Percentiles rank a stretch among this genome's conserved stretches.
phyloP scores from a whole-genome alignment of 2,329 filamentous ascomycete genomes.

The Xylariales sp. region DNA sequence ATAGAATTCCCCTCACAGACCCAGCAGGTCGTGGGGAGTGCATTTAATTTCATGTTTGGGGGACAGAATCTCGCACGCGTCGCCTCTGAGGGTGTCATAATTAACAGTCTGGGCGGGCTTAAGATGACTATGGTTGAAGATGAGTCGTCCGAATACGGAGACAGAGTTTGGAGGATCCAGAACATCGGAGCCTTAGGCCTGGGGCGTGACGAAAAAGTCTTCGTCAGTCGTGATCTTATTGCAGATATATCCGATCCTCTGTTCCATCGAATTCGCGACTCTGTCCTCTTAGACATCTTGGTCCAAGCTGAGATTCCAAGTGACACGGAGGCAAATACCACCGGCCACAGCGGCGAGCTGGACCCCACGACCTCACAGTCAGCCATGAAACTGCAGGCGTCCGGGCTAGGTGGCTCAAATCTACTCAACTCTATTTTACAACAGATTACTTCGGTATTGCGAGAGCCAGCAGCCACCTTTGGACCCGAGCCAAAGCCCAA shows the following conservation, averaged over 20 bases:
- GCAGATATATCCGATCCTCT: constrained; percentile 76
- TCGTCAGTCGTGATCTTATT: constrained; percentile 71
- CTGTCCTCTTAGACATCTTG: constrained; percentile 68
- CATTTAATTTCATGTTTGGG: constrained; percentile 42
- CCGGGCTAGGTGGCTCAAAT: constrained; percentile 16
- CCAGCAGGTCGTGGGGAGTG: constrained; percentile 31
- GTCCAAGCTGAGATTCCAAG: constrained; percentile 43
- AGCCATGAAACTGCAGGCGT: constrained; percentile 14
- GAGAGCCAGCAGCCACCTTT: constrained; percentile 34
- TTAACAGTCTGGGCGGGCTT: constrained; percentile 51
- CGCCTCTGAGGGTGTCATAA: constrained; percentile 39
- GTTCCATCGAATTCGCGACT: constrained; percentile 74
- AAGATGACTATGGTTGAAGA: constrained; percentile 66
- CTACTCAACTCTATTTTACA: constrained; percentile 35
- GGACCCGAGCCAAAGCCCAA: constrained; percentile 26
- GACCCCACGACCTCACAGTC: constrained; percentile 20
- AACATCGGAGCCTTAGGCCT: constrained; percentile 77
- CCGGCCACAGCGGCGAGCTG: constrained; percentile 19
- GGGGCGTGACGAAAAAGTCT: constrained; percentile 83
- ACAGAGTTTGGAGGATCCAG: constrained; percentile 64
- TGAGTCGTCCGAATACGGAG: constrained; percentile 33
- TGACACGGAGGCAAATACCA: constrained; percentile 14
- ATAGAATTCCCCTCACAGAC: constrained; percentile 57
- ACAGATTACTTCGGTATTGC: constrained; percentile 45
- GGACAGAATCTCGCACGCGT: constrained; percentile 44